Conservation (phyloP, 225 moss, liverwort and hornwort genomes). For the Pseudoscleropodium purum region DNA sequence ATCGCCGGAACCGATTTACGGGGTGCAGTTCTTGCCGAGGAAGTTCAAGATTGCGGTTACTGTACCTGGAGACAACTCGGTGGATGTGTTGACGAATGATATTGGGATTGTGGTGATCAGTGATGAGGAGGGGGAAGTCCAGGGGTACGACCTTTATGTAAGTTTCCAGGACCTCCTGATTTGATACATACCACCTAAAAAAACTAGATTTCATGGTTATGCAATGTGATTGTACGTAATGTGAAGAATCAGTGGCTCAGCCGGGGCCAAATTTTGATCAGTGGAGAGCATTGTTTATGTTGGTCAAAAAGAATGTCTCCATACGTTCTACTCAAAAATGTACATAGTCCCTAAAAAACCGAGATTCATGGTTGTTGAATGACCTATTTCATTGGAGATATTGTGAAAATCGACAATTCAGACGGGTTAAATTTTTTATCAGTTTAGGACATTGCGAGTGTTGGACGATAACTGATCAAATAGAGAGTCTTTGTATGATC, state of each 20-base stretch:
- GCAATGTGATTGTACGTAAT: neutral
- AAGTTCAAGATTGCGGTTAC: slow-evolving; percentile 87
- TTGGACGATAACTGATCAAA: neutral
- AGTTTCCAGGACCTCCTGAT: neutral
- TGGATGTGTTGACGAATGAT: slow-evolving; percentile 71
- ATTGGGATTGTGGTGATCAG: slow-evolving; percentile 65
- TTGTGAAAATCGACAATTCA: neutral
- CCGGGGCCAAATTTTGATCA: neutral
- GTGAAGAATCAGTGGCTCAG: neutral
- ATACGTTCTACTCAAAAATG: neutral
- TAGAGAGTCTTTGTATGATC: neutral
- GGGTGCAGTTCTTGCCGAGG: slow-evolving; percentile 56
- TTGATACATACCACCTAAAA: neutral
- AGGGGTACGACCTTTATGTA: slow-evolving; percentile 71
- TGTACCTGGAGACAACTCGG: slow-evolving; percentile 74
- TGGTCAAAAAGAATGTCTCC: neutral
- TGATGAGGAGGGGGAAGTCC: slow-evolving; percentile 48
- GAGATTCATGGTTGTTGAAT: neutral
- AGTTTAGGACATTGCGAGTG: neutral
- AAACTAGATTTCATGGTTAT: neutral
- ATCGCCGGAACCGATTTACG: slow-evolving; percentile 80
- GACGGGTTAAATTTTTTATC: neutral
- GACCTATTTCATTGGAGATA: neutral
- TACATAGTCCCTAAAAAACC: neutral
- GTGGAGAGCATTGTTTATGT: too few relatives aligned